phyloP scores from a whole-genome alignment of 75 land plant genomes.

The Pinus albicaulis region DNA sequence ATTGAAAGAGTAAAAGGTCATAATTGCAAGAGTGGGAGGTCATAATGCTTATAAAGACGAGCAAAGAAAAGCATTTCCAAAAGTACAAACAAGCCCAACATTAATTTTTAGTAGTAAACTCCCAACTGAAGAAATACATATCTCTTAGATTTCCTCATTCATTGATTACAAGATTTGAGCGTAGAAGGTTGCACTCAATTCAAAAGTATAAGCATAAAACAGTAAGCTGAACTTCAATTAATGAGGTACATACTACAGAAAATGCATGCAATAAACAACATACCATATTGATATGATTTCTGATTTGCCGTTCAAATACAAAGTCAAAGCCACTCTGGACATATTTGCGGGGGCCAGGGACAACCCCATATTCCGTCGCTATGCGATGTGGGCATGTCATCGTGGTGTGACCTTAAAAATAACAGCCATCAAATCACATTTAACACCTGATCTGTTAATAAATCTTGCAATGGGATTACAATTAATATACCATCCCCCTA shows the following conservation, averaged over 20 bases:
- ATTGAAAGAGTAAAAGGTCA: too few relatives aligned
- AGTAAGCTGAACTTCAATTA: background rate
- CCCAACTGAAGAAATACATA: background rate
- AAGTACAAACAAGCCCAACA: too few relatives aligned
- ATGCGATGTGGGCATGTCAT: slow-evolving; percentile 89
- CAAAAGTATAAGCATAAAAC: background rate
- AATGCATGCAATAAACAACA: background rate
- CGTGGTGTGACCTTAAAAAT: slow-evolving; percentile 81
- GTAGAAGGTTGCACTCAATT: background rate
- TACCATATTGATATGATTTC: slow-evolving; percentile 51
- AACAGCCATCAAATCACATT: slow-evolving; percentile 3
- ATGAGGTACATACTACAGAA: background rate
- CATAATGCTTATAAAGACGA: too few relatives aligned
- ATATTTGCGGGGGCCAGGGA: slow-evolving; percentile 62
- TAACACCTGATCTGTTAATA: background rate
- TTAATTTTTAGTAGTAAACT: background rate
- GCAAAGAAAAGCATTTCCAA: too few relatives aligned
- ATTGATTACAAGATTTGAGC: background rate
- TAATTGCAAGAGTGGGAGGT: too few relatives aligned
- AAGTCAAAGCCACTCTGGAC: slow-evolving; percentile 50
- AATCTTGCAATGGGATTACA: background rate
- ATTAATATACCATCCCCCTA: background rate
- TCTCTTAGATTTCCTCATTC: background rate
- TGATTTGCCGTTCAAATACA: slow-evolving; percentile 76
- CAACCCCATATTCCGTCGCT: slow-evolving; percentile 85